These are phyloP conservation scores for Penicillium aurantiogriseum DNA, from an alignment of 2,329 filamentous ascomycete species.

Conservation along the genomic window DNA sequence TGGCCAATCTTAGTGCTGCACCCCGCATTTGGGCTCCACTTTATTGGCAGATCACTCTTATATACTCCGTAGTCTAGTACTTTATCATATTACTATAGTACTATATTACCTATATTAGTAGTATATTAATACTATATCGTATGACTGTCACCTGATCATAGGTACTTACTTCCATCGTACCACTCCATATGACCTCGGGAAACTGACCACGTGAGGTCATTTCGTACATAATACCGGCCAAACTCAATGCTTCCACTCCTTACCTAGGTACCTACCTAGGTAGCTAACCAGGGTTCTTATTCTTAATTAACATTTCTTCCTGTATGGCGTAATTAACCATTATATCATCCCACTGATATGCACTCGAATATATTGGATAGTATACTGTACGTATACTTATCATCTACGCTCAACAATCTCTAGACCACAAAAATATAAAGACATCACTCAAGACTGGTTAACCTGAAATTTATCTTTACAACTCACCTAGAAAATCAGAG, in stretches of 20 bases:
- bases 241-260: not conserved
- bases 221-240: not conserved
- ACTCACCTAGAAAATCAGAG: not conserved
- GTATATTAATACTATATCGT: not conserved
- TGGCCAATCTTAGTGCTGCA: constrained; percentile 33
- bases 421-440: not conserved
- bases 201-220: not conserved
- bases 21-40: constrained; percentile 35
- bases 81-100: not conserved
- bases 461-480: too few relatives aligned
- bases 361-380: not conserved
- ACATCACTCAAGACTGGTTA: too few relatives aligned
- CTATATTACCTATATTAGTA: too few relatives aligned
- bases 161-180: not conserved
- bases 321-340: not conserved
- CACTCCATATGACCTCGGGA: not conserved
- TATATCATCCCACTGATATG: not conserved
- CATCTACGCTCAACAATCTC: not conserved
- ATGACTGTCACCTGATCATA: not conserved
- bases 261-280: too few relatives aligned
- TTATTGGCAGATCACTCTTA: constrained; percentile 8
- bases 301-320: not conserved
- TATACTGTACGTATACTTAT: not conserved
- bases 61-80: not conserved
- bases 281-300: not conserved